Evolutionary conservation across 2,329 filamentous ascomycete genomes (phyloP).

Genomic region (Penicillium olsonii): DNA sequence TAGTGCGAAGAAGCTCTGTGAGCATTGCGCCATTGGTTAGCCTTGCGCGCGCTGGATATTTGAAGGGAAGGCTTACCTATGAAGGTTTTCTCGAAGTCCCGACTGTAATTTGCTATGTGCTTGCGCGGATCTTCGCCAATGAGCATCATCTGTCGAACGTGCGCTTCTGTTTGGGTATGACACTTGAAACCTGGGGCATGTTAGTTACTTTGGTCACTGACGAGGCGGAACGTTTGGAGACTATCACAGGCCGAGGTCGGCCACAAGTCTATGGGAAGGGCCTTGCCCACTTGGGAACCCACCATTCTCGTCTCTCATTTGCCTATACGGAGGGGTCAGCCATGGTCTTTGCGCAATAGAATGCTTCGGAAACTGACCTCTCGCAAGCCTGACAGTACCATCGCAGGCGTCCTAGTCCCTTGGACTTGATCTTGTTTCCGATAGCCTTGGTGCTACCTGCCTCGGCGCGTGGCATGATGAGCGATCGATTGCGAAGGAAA

Average conservation of each 20-base stretch:
- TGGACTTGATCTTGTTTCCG: conserved; percentile 83
- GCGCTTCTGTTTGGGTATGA: conserved; percentile 80
- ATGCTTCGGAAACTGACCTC: conserved; percentile 34
- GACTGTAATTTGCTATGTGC: conserved; percentile 77
- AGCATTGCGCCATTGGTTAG: neutral
- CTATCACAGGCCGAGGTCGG: neutral
- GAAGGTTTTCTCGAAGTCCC: conserved; percentile 80
- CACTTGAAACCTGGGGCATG: conserved; percentile 67
- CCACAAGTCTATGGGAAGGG: neutral
- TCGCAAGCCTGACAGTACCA: conserved; percentile 91
- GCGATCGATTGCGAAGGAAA: neutral
- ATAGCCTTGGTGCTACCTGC: conserved; percentile 88
- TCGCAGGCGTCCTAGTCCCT: conserved; percentile 70
- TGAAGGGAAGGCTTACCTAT: conserved; percentile 47
- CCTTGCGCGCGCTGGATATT: neutral
- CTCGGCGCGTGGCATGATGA: conserved; percentile 86
- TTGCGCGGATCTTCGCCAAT: conserved; percentile 87
- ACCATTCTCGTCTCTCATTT: conserved; percentile 80
- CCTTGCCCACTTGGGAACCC: neutral
- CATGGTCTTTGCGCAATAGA: neutral
- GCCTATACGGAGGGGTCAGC: conserved; percentile 28
- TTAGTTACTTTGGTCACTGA: neutral
- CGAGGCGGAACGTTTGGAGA: neutral
- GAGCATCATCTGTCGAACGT: conserved; percentile 85
- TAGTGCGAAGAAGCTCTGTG: conserved; percentile 65